These are phyloP conservation scores for Neurospora pannonica DNA, from an alignment of 495 filamentous ascomycete species.

Conservation along the genomic window DNA sequence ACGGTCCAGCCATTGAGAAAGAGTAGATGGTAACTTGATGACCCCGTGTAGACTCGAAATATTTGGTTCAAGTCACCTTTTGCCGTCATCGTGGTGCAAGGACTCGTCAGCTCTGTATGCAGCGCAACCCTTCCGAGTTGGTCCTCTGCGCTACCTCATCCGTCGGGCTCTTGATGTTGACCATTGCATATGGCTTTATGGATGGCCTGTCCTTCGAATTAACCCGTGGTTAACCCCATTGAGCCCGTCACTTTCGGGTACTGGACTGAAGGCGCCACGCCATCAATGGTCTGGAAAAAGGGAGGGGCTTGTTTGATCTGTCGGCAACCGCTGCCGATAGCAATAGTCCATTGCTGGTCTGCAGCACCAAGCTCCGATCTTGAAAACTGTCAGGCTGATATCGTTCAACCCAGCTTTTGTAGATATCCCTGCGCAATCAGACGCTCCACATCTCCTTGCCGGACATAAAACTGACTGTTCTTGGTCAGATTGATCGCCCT, in stretches of 20 bases:
- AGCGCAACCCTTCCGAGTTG: background rate
- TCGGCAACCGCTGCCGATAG: background rate
- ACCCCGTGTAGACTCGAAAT: background rate
- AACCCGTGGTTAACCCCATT: background rate
- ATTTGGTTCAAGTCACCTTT: conserved; percentile 12
- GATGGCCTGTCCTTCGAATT: background rate
- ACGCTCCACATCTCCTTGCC: conserved; percentile 91
- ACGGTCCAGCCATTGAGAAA: background rate
- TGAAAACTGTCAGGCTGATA: background rate
- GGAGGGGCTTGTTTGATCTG: background rate
- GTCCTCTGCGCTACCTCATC: background rate
- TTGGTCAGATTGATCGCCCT: conserved; percentile 95
- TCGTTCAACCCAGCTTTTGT: conserved; percentile 70
- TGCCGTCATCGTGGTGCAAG: conserved; percentile 22
- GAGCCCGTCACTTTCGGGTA: background rate
- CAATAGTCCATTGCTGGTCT: background rate
- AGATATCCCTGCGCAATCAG: conserved; percentile 96
- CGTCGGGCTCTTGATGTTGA: background rate
- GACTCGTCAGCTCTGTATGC: conserved; percentile 12
- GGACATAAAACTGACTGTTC: conserved; percentile 95
- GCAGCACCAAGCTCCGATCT: background rate
- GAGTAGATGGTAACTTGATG: background rate
- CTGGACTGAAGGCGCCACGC: background rate
- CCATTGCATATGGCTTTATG: background rate
- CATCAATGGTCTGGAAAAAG: background rate